These are phyloP conservation scores for Podaxis sp. DNA, from an alignment of 768 basidiomycete species.

Conservation along the genomic window DNA sequence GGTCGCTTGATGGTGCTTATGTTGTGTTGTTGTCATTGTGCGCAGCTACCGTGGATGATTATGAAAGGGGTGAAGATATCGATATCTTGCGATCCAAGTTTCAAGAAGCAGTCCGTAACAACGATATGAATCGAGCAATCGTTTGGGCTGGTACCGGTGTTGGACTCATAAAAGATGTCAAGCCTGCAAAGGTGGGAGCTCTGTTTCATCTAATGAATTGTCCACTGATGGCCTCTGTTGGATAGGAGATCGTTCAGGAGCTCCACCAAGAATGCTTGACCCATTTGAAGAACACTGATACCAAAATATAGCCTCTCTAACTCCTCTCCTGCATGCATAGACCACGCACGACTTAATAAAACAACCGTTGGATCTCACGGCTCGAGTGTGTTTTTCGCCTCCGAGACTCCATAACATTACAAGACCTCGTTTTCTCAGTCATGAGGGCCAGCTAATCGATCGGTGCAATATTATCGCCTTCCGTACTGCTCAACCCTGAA, in stretches of 20 bases:
- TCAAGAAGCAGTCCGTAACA: constrained; percentile 39
- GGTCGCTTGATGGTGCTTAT: neutral
- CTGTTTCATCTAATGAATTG: constrained; percentile 1
- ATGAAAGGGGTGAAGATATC: constrained; percentile 46
- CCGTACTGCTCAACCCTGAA: neutral
- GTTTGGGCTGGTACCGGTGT: constrained; percentile 73
- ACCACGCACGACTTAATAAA: constrained; percentile 8
- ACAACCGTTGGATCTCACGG: neutral
- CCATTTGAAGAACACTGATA: constrained; percentile 23
- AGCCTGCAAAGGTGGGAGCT: constrained; percentile 36
- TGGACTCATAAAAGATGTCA: constrained; percentile 45
- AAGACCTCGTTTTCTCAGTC: neutral
- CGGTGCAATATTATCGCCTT: neutral
- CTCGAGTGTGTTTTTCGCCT: neutral
- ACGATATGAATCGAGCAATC: constrained; percentile 50
- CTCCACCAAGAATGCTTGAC: constrained; percentile 45
- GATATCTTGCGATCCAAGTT: constrained; percentile 42
- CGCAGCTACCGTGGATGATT: constrained; percentile 55
- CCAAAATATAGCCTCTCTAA: constrained; percentile 2
- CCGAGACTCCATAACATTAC: neutral
- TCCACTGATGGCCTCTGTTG: constrained; percentile 2
- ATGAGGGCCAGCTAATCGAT: neutral
- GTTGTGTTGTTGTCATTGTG: constrained; percentile 17
- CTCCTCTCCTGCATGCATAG: constrained; percentile 4
- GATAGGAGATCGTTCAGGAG: constrained; percentile 55